phyloP scores from a whole-genome alignment of 1,139 yeast species.

The Candida smagusa region DNA sequence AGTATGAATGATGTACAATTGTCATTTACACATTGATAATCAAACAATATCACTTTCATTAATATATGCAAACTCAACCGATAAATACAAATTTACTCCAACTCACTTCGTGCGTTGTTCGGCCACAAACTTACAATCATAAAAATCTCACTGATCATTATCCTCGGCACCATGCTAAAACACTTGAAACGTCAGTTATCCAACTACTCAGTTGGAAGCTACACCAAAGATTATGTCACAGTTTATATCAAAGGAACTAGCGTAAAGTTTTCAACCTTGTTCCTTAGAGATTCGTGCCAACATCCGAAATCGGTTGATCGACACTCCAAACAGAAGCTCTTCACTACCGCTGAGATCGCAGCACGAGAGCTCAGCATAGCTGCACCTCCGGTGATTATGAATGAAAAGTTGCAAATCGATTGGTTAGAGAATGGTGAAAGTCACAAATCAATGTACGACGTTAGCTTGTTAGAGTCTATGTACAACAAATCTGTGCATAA shows the following conservation, averaged over 20 bases:
- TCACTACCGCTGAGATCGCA: constrained; percentile 55
- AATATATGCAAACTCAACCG: no score
- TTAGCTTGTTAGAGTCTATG: constrained; percentile 45
- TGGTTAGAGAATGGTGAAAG: constrained; percentile 52
- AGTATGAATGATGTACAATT: no score
- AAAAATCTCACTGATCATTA: no score
- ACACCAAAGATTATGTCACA: constrained; percentile 19
- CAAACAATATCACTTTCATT: no score
- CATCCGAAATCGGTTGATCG: constrained; percentile 52
- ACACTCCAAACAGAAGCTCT: constrained; percentile 58
- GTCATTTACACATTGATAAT: no score
- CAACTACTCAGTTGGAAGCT: constrained; percentile 10
- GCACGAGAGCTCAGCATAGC: constrained; percentile 21
- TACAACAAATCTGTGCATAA: constrained; percentile 23
- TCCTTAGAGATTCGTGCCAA: constrained; percentile 64
- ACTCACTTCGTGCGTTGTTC: no score
- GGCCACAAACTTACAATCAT: no score
- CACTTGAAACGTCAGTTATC: constrained; percentile 7
- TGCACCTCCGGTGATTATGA: constrained; percentile 26
- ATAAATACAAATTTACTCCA: no score
- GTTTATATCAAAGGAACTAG: constrained; percentile 20
- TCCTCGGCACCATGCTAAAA: no score
- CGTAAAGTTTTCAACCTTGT: constrained; percentile 50
- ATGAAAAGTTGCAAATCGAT: constrained; percentile 38
- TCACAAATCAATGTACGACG: constrained; percentile 40